Base-by-base conservation (phyloP, 2,329 filamentous ascomycete genomes). In the Tolypocladium nubicola region DNA sequence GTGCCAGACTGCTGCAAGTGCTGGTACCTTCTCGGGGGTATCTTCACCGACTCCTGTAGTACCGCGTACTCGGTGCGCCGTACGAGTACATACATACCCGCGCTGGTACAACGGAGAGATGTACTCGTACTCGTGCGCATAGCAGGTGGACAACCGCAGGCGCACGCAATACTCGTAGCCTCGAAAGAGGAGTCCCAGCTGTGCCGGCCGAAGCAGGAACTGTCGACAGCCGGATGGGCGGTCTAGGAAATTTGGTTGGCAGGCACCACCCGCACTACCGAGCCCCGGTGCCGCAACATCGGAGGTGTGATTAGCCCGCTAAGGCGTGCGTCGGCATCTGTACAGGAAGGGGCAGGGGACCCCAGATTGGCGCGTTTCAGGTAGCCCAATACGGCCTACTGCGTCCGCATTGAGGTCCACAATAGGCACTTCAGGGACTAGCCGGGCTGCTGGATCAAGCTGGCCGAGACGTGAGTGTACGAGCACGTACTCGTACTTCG, bases 311-410 rank as follows among this genome's bases (percentile, higher is more conserved):
- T 53, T 58, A 56, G 53, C 40, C 33, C 26, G 49, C 53, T 56
- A 52, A 53, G 56, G 58, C 43, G 58, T 58, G 58, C 43, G 35
- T 55, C 58, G 55, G 56, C 45, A 53, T 33, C 52, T 56, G 53
- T 53, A 47, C 35, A 39, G 35, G 35, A 53, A 19, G 23, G 53
- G 56, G 52, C 54, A 52, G 60, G 61, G 47, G 55, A 52, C 58
- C 57, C 57, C 55, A 54, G 57, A 49, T 58, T 63, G 62, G 62
- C 59, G 61, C 56, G 62, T 64, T 64, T 64, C 62, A 64, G 49
- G 38, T 52, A 50, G 43, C 56, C 56, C 39, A 54, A 57, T 59
- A n/a, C 16, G 57, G 61, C 52, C 52, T 61, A 55, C 56, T 39
- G 52, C 52, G 35, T 38, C 47, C 41, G 37, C 19, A 16, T 33